Evolutionary conservation across 169 alveolate species (phyloP), one percentile per base, ranked within the genome.

Genomic region (Plasmodium sp.): DNA sequence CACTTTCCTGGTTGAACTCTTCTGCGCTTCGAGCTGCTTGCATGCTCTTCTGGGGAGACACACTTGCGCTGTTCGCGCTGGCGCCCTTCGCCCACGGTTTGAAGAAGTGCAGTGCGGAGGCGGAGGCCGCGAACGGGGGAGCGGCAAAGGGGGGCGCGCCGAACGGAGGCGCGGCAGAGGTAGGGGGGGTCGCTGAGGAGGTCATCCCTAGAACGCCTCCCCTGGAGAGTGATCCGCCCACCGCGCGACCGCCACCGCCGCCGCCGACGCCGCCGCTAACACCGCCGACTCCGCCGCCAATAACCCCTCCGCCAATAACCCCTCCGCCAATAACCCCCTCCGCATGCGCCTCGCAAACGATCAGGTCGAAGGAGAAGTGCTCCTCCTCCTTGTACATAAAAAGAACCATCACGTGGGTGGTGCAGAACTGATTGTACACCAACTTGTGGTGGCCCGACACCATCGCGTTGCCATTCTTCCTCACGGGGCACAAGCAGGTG

Each of bases 391-490:
- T 92, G 58, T 92, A 92, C 12, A 92, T 39, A 82, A 92, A 82
- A 5, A 92, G 33, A 27, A 92, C 27, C 83, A 74, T 74, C 82
- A 92, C 83, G 51, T 92, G 75, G 0, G 92, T 92, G 27, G 84
- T 92, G 45, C 92, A 81, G 6, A 92, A 92, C 5, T 81, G 77
- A 34, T 92, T 92, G 31, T 54, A 81, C 27, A 92, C 43, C 27
- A 92, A 48, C 54, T 92, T 81, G 45, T 92, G 81, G 51, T 92
- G 82, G n/a, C 85, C 92, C 33, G 92, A 94, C 6, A 83, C 71
- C 93, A 95, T 90, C 14, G 96, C 91, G 43, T 93, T 92, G 14
- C 51, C 83, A 71, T 83, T 90, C 36, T 95, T 95, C 56, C 94
- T 33, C n/a, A 92, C 71, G 2, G 34, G 45, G 10, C 92, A 92